These are phyloP conservation scores for baker's yeast (Saccharomyces cerevisiae) DNA, from an alignment of 805 yeast species.

Conservation along the genomic window DNA sequence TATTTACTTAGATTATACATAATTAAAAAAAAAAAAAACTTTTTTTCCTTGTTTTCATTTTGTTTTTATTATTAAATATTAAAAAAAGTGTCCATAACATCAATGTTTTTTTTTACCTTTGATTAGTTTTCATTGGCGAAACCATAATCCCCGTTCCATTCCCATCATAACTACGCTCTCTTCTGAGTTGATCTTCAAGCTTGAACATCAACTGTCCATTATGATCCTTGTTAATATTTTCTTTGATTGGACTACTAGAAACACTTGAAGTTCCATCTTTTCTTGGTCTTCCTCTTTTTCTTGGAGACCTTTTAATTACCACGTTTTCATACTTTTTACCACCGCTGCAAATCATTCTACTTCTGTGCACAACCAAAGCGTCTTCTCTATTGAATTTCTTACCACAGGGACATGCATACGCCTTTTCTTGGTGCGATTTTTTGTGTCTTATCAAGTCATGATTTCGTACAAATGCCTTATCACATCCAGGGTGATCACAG, in stretches of 20 bases:
- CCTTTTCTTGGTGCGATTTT: conserved; percentile 72
- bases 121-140: background rate
- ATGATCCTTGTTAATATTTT: conserved; percentile 13
- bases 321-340: conserved; percentile 36
- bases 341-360: conserved; percentile 74
- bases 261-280: conserved; percentile 11
- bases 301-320: conserved; percentile 26
- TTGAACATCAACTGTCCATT: conserved; percentile 14
- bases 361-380: conserved; percentile 74
- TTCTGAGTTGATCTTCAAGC: conserved; percentile 21
- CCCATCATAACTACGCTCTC: background rate
- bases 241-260: conserved; percentile 23
- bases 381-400: conserved; percentile 85
- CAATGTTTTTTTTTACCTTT: background rate
- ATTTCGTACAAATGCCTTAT: conserved; percentile 84
- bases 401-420: conserved; percentile 83
- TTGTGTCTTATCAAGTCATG: conserved; percentile 89
- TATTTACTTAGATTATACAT: background rate
- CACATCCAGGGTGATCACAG: conserved; percentile 58
- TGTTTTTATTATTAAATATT: background rate
- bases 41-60: background rate
- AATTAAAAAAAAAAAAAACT: background rate
- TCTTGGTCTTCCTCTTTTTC: conserved; percentile 24
- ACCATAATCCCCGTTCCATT: background rate
- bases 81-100: background rate